These are phyloP conservation scores for Alternaria viburni DNA, from an alignment of 2,329 filamentous ascomycete genomes.

Conservation along the genomic window DNA sequence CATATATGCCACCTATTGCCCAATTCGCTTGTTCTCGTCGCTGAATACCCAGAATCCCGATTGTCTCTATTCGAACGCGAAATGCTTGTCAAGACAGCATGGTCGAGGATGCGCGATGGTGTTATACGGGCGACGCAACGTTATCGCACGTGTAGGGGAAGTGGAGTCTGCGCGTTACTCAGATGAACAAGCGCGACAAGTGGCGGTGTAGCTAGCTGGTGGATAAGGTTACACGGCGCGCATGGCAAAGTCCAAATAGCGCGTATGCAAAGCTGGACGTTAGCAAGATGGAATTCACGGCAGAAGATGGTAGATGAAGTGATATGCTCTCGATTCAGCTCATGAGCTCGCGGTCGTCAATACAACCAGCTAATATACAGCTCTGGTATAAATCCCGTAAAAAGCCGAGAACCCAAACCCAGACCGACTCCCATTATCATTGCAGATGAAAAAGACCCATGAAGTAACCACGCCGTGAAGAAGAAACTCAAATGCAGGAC, in stretches of 20 bases:
- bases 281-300: not conserved
- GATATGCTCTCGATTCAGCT: constrained; percentile 50
- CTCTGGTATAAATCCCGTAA: constrained; percentile 58
- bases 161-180: not conserved
- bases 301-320: constrained; percentile 23
- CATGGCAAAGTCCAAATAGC: not conserved
- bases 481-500: constrained; percentile 43
- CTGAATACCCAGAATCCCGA: not conserved
- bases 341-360: constrained; percentile 55
- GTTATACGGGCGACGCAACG: not conserved
- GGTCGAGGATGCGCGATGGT: not conserved
- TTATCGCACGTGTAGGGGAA: not conserved
- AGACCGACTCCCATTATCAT: constrained; percentile 79
- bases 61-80: not conserved
- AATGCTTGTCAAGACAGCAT: not conserved
- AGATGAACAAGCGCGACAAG: not conserved
- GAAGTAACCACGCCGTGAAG: constrained; percentile 53
- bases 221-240: not conserved
- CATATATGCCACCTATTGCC: not conserved
- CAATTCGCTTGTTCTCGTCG: not conserved
- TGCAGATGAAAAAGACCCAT: constrained; percentile 66
- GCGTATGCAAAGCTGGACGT: not conserved
- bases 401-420: constrained; percentile 63
- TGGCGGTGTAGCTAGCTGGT: not conserved
- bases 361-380: constrained; percentile 67